Base-by-base conservation (phyloP, 2,329 filamentous ascomycete species). In the Aspergillus melleus region DNA sequence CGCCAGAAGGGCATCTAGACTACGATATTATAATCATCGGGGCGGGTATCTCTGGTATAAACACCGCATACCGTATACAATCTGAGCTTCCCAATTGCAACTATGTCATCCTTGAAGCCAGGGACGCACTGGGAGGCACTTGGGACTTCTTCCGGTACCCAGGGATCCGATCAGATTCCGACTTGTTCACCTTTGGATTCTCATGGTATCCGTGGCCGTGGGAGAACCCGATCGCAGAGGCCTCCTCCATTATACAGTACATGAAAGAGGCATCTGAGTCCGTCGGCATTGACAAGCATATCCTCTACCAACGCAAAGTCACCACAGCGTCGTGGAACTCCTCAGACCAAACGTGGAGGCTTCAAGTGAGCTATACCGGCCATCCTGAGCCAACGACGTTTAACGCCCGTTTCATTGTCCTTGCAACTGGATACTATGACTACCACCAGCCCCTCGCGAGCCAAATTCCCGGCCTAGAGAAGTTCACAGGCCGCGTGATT, bases 381-480 rank as follows among this genome's bases (percentile, higher is more conserved):
- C 11, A 39, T 39, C 11, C 32, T 5, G 32, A 39, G 14, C 14
- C 32, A 12, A 39, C 11, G 32, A 39, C 14, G 0, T 14, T 49
- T 3, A 49, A 12, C 14, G n/a, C 46, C 11, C 46, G 46, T 2
- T 49, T 49, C 22, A 6, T 49, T 9, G 5, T 49, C 46, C 14
- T 49, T 49, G 46, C n/a, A 26, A 49, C 46, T 6, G 46, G 46
- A 2, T 49, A 49, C 46, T 49, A 49, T 76, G 82, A 88, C 69
- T 90, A 91, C 69, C 77, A 87, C n/a, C 76, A 82, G 54, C 84
- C 88, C 0, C 74, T 89, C 44, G 72, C 83, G 12, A 76, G 83
- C 0, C 68, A 76, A 0, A 90, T 92, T 39, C 87, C 88, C 0
- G 88, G 88, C 0, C 77, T 92, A 20, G 80, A 86, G 2, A 79